Base-by-base conservation (phyloP, 2,329 filamentous ascomycete species). In the Corniculantispora saksenae region DNA sequence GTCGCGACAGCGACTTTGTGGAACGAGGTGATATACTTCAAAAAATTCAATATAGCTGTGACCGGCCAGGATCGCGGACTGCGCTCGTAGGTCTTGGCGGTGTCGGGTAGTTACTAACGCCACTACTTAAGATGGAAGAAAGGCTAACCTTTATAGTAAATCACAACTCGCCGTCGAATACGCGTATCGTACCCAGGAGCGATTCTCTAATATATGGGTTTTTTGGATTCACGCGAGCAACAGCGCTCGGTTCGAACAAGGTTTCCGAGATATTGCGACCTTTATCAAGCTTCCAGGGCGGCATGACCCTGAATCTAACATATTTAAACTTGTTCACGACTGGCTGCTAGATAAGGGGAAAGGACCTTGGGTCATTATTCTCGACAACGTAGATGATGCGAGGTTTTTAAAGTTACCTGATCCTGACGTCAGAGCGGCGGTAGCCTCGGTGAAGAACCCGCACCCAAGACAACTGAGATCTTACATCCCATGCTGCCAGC, bases 221-320 rank as follows among this genome's bases (percentile, higher is more conserved):
- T 78, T 79, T 63, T 81, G 74, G 78, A 69, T 79, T 8, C 69
- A 79, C 65, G 74, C 75, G 2, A 75, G 72, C 60, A 76, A 74
- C 57, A 67, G 68, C 0, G 67, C 71, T 45, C 70, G 75, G 9
- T 76, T 78, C 55, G 72, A 79, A 66, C 70, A 77, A 63, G 71
- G 72, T 40, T 77, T 72, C 65, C 70, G 68, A 61, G 71, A 76
- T n/a, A 74, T 80, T 67, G 75, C 76, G 27, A 69, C 75, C 40
- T 60, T 48, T 1, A 68, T 73, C 12, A 73, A 73, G 63, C 66
- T 80, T 15, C 64, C 68, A 6, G 72, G 73, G 8, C 71, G 74
- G 17, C 54, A 72, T 23, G 66, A 79, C 65, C 72, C 73, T 7
- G 68, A 68, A 3, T 69, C 67, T 12, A 69, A 80, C 64, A 71